Percentiles rank a stretch among this genome's conserved stretches.
Evolutionary conservation across 2,329 filamentous ascomycete species (phyloP).

Genomic region (Clonostachys rhizophaga): DNA sequence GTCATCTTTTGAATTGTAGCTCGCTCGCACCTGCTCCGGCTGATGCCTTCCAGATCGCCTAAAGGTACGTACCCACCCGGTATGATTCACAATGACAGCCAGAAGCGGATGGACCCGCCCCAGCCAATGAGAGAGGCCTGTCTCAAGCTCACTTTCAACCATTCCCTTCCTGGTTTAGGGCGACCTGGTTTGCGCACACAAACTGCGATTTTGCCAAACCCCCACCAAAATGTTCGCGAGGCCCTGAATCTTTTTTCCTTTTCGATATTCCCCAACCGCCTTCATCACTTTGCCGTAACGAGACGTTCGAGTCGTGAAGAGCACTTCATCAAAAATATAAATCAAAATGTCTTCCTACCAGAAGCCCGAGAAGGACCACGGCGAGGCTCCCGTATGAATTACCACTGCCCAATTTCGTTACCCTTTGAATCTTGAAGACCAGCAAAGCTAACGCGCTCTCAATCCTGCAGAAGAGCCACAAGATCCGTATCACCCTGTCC

Average conservation of each 20-base stretch:
- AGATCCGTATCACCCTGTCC: slow-evolving; percentile 97
- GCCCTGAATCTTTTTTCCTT: slow-evolving; percentile 4
- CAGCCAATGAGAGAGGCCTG: slow-evolving; percentile 5
- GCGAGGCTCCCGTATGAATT: slow-evolving; percentile 70
- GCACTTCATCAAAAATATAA: slow-evolving; percentile 18
- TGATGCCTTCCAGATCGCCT: neutral
- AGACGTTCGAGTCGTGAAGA: slow-evolving; percentile 80
- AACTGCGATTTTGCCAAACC: slow-evolving; percentile 5
- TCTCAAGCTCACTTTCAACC: too few relatives aligned
- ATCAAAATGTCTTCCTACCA: slow-evolving; percentile 78
- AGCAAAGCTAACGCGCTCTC: neutral
- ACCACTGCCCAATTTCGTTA: neutral
- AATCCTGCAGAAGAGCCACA: slow-evolving; percentile 73
- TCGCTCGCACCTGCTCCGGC: neutral
- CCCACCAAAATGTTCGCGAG: slow-evolving; percentile 8
- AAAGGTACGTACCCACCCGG: slow-evolving; percentile 5
- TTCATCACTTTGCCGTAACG: slow-evolving; percentile 81
- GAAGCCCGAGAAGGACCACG: slow-evolving; percentile 92
- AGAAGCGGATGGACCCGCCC: neutral
- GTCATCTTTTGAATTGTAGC: too few relatives aligned
- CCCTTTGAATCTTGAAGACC: neutral
- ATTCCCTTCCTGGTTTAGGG: slow-evolving; percentile 8
- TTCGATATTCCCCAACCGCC: slow-evolving; percentile 25
- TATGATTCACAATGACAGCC: too few relatives aligned
- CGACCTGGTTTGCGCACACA: slow-evolving; percentile 4